Evolutionary conservation across 1,284 basidiomycete species (phyloP).

Genomic region (Phlebopus sp.): DNA sequence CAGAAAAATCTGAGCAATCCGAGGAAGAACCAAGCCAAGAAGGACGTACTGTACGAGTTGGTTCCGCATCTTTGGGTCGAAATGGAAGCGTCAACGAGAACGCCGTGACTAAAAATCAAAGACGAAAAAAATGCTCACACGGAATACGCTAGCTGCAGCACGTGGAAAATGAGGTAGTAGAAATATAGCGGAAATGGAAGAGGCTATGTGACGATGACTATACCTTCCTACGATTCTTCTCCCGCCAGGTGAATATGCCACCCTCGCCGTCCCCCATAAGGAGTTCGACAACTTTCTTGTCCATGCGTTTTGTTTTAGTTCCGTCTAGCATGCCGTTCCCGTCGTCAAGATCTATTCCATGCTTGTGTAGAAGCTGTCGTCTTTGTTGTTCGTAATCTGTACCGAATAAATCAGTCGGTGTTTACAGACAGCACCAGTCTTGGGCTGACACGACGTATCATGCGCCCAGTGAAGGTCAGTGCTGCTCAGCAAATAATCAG

Average conservation of each 20-base stretch:
- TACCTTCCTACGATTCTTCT: slow-evolving; percentile 88
- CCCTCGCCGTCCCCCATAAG: slow-evolving; percentile 77
- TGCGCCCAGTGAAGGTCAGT: slow-evolving; percentile 90
- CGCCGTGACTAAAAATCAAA: slow-evolving; percentile 15
- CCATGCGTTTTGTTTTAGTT: slow-evolving; percentile 69
- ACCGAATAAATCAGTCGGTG: slow-evolving; percentile 15
- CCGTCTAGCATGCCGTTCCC: slow-evolving; percentile 60
- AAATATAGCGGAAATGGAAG: slow-evolving; percentile 24
- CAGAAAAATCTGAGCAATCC: slow-evolving; percentile 23
- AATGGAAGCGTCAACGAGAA: slow-evolving; percentile 26
- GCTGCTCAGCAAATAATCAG: slow-evolving; percentile 38
- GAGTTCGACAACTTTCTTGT: slow-evolving; percentile 73
- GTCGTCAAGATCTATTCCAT: slow-evolving; percentile 93
- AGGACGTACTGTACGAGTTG: slow-evolving; percentile 81
- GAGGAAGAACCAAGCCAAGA: slow-evolving; percentile 27
- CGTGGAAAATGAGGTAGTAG: slow-evolving; percentile 14
- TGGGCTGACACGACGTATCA: slow-evolving; percentile 74
- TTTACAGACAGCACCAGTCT: slow-evolving; percentile 20
- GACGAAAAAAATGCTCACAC: slow-evolving; percentile 58
- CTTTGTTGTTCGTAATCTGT: slow-evolving; percentile 94
- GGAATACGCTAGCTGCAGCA: slow-evolving; percentile 81
- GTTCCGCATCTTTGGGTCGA: slow-evolving; percentile 66
- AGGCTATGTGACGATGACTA: slow-evolving; percentile 18
- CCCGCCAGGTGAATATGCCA: slow-evolving; percentile 90
- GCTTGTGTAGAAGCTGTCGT: slow-evolving; percentile 82